A percentile compares a stretch with the other conserved stretches of the same genome.
Conservation (phyloP, 345 rosid genomes). For the Citrus hindsii region DNA sequence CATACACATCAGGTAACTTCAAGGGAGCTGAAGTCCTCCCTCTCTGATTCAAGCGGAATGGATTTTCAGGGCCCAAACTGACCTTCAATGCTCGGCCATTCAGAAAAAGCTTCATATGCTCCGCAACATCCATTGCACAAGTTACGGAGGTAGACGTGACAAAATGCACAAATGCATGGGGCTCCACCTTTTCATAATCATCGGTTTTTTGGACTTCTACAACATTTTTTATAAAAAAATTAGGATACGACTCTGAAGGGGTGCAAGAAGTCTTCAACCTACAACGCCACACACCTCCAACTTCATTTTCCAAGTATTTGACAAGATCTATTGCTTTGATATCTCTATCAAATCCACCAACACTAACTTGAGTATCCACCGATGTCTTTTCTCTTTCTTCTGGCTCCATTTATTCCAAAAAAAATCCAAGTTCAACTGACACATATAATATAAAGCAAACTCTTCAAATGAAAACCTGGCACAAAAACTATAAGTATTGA, state of each 20-base stretch:
- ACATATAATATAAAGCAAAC: no score
- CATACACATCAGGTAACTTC: conserved; percentile 43
- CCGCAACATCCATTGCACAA: conserved; percentile 22
- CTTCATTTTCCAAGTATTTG: conserved; percentile 47
- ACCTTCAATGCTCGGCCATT: conserved; percentile 46
- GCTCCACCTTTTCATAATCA: conserved; percentile 48
- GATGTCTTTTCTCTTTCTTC: conserved; percentile 33
- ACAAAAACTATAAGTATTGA: not conserved
- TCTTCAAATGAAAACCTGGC: not conserved
- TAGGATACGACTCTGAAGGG: conserved; percentile 73
- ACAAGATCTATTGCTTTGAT: conserved; percentile 56
- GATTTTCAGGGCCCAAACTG: conserved; percentile 71
- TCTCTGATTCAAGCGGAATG: conserved; percentile 54
- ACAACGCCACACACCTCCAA: conserved; percentile 71
- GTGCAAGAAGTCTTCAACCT: conserved; percentile 86
- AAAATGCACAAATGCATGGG: conserved; percentile 86
- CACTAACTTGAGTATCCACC: conserved; percentile 66
- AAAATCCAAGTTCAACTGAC: not conserved
- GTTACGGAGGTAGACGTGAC: conserved; percentile 36
- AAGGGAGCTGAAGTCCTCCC: conserved; percentile 55
- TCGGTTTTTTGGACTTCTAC: conserved; percentile 24
- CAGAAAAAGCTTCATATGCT: conserved; percentile 38
- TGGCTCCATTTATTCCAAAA: conserved; percentile 30
- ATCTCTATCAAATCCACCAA: conserved; percentile 64
- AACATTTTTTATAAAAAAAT: conserved; percentile 38